Evolutionary conservation across 2,329 filamentous ascomycete species (phyloP).

Genomic region (Cladosporium sp.): DNA sequence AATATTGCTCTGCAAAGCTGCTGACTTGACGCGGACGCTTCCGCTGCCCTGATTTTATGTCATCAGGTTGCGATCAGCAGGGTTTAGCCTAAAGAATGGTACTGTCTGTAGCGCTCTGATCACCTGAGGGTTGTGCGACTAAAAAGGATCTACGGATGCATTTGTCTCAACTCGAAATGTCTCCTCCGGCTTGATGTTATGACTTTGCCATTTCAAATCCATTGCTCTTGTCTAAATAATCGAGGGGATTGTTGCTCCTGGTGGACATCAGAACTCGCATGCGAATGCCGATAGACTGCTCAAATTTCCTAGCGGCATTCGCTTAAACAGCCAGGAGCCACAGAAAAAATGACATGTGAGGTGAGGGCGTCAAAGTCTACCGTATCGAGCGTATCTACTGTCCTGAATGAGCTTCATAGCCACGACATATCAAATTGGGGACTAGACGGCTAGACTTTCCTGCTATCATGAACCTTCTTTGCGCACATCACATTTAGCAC

Average conservation of each 20-base stretch:
- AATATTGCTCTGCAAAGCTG: too few relatives aligned
- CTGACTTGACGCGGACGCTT: too few relatives aligned
- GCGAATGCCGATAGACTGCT: too few relatives aligned
- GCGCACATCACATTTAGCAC: not conserved
- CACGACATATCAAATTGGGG: not conserved
- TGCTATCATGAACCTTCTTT: not conserved
- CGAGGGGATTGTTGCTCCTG: too few relatives aligned
- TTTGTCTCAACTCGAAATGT: not conserved
- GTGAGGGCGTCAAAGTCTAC: not conserved
- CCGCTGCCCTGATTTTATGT: not conserved
- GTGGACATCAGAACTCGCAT: too few relatives aligned
- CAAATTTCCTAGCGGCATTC: not conserved
- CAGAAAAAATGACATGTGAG: not conserved
- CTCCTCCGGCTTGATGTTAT: not conserved
- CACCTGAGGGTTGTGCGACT: not conserved
- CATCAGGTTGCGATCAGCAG: not conserved
- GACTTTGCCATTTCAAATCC: too few relatives aligned
- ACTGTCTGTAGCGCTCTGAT: not conserved
- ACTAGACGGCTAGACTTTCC: not conserved
- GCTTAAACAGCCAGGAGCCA: not conserved
- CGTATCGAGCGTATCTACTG: not conserved
- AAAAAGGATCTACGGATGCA: not conserved
- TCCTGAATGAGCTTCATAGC: not conserved
- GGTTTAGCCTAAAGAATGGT: not conserved
- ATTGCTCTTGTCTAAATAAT: too few relatives aligned